phyloP scores from a whole-genome alignment of 2,329 filamentous ascomycete genomes.

The Sporothrix pseudoabietina region DNA sequence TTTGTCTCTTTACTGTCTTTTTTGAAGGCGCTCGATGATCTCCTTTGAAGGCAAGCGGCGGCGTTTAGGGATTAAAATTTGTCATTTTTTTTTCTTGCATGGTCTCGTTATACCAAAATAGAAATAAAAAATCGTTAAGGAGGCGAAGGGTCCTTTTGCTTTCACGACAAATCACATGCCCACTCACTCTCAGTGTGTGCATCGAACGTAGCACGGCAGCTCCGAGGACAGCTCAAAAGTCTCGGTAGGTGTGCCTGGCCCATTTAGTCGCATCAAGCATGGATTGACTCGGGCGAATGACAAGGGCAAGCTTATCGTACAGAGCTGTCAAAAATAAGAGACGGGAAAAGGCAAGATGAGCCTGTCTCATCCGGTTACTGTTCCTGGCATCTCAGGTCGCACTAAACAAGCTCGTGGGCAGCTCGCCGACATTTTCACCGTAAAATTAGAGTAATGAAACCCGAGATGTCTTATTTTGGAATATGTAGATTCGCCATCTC shows the following conservation, averaged over 20 bases:
- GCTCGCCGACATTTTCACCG: not conserved
- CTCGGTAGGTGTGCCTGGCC: not conserved
- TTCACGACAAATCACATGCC: not conserved
- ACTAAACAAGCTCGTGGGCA: not conserved
- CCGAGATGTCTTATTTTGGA: slow-evolving; percentile 16
- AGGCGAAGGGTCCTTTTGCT: not conserved
- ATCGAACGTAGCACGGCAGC: not conserved
- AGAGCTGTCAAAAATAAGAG: not conserved
- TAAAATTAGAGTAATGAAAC: not conserved
- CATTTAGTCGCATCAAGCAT: not conserved
- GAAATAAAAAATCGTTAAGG: not conserved
- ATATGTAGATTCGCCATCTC: not conserved
- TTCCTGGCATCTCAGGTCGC: slow-evolving; percentile 1
- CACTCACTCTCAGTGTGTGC: not conserved
- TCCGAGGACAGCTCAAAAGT: not conserved
- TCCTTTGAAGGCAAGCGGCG: slow-evolving; percentile 12
- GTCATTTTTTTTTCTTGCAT: not conserved
- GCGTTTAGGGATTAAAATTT: not conserved
- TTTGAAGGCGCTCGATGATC: not conserved
- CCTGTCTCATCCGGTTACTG: not conserved
- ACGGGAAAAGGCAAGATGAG: not conserved
- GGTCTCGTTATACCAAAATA: not conserved
- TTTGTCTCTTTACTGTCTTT: not conserved
- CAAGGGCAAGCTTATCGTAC: not conserved
- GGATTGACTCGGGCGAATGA: not conserved